phyloP scores from a whole-genome alignment of 768 basidiomycete species.

The Thelephora ganbajun region DNA sequence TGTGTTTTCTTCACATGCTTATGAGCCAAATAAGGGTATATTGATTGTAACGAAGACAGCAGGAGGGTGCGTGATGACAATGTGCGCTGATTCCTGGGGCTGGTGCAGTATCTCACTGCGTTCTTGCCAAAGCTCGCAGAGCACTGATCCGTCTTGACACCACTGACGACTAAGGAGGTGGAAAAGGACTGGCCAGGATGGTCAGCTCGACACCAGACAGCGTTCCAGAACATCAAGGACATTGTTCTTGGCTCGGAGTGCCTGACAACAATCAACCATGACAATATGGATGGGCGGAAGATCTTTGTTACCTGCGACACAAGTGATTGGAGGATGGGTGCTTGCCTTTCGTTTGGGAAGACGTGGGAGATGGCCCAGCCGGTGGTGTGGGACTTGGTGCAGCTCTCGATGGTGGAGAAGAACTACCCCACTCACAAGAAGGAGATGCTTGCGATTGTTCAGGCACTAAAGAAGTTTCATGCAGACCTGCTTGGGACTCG shows the following conservation, averaged over 20 bases:
- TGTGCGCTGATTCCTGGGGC: constrained; percentile 13
- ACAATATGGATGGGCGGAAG: constrained; percentile 13
- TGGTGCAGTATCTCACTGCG: constrained; percentile 10
- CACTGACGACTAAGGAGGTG: constrained; percentile 13
- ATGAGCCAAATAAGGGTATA: too few species aligned
- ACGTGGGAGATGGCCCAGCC: constrained; percentile 20
- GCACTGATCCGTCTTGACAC: constrained; percentile 10
- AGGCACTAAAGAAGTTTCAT: constrained; percentile 14
- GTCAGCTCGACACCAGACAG: constrained; percentile 16
- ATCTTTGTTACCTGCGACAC: constrained; percentile 24
- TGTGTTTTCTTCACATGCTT: too few species aligned
- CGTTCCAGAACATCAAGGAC: constrained; percentile 23
- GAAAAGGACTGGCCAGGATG: constrained; percentile 16
- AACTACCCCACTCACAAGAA: constrained; percentile 27
- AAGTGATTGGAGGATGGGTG: constrained; percentile 16
- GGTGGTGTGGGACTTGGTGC: constrained; percentile 19
- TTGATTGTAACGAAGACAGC: too few species aligned
- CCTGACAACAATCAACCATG: constrained; percentile 20
- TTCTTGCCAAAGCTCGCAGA: constrained; percentile 11
- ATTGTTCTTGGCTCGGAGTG: constrained; percentile 14
- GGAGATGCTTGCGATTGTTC: constrained; percentile 24
- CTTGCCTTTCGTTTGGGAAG: constrained; percentile 17
- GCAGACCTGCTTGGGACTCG: constrained; percentile 10
- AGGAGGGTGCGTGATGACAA: too few species aligned
- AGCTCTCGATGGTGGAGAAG: constrained; percentile 16